phyloP scores from a whole-genome alignment of 768 basidiomycete genomes.

The Daedaleopsis nitida region DNA sequence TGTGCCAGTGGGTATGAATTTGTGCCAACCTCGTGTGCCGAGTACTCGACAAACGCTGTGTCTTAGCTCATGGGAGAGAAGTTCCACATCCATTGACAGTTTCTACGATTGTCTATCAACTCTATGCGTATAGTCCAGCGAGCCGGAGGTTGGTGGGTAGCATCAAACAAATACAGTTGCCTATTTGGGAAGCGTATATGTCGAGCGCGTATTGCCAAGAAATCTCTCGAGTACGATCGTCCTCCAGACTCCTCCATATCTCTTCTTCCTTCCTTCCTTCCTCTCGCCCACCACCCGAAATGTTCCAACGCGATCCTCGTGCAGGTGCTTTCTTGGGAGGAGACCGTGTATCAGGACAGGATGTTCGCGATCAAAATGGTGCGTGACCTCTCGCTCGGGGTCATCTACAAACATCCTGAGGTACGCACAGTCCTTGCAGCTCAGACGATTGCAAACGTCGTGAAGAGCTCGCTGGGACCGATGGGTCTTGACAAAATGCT shows the following conservation, averaged over 20 bases:
- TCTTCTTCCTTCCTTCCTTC: conserved; percentile 1
- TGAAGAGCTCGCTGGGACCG: conserved; percentile 95
- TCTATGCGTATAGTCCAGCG: too few relatives aligned
- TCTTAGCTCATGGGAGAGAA: too few relatives aligned
- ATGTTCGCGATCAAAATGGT: conserved; percentile 98
- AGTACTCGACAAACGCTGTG: too few relatives aligned
- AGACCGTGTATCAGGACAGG: conserved; percentile 91
- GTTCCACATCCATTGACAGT: too few relatives aligned
- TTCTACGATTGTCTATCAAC: too few relatives aligned
- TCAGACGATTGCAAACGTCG: conserved; percentile 94
- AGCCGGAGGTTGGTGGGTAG: too few relatives aligned
- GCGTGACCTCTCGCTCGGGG: conserved; percentile 23
- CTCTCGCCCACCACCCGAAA: conserved; percentile 32
- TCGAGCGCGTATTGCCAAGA: conserved; percentile 10
- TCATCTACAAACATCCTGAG: background rate
- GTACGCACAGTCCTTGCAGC: conserved; percentile 82
- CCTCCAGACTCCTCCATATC: background rate
- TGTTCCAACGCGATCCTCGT: conserved; percentile 91
- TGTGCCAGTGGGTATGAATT: too few relatives aligned
- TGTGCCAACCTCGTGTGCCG: too few relatives aligned
- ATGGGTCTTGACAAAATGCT: conserved; percentile 97
- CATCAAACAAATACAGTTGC: too few relatives aligned
- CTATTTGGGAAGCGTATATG: background rate
- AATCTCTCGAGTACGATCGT: conserved; percentile 14
- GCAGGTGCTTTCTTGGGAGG: conserved; percentile 94